Conservation (phyloP, 371 early-diverging fungal species). For the Mucor sp. region DNA sequence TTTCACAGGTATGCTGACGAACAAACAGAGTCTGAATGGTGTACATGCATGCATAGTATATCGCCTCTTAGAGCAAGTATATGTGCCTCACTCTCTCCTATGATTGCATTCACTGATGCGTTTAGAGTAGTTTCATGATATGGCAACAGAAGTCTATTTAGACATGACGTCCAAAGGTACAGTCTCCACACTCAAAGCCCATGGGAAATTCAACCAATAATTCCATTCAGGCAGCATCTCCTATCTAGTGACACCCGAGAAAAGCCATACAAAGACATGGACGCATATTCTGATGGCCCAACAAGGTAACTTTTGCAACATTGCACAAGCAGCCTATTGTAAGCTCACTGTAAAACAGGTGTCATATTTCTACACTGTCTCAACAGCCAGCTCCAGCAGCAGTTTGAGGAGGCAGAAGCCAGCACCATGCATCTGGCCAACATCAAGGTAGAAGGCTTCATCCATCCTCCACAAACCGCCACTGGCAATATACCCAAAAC, state of each 20-base stretch:
- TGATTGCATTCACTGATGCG: too few species aligned
- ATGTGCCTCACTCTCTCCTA: too few species aligned
- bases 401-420: conserved; percentile 14
- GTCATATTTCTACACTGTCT: conserved; percentile 27
- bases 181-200: neutral
- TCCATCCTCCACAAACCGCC: neutral
- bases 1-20: neutral
- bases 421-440: neutral
- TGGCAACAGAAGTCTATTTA: conserved; percentile 30
- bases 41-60: conserved; percentile 33
- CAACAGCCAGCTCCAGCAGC: conserved; percentile 19
- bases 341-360: neutral
- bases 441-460: conserved; percentile 15
- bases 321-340: neutral
- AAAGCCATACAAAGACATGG: conserved; percentile 11
- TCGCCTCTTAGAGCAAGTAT: conserved; percentile 29
- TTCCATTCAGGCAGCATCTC: conserved; percentile 30
- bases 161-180: conserved; percentile 32
- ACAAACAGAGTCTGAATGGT: conserved; percentile 32
- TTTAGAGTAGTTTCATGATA: conserved; percentile 18
- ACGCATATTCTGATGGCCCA: conserved; percentile 37
- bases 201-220: neutral
- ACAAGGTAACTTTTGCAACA: conserved; percentile 20
- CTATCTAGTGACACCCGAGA: conserved; percentile 29
- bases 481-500: conserved; percentile 2